Percentiles rank a stretch among this genome's conserved stretches.
phyloP scores from a whole-genome alignment of 169 alveolate genomes.

The Cryptosporidium tyzzeri region DNA sequence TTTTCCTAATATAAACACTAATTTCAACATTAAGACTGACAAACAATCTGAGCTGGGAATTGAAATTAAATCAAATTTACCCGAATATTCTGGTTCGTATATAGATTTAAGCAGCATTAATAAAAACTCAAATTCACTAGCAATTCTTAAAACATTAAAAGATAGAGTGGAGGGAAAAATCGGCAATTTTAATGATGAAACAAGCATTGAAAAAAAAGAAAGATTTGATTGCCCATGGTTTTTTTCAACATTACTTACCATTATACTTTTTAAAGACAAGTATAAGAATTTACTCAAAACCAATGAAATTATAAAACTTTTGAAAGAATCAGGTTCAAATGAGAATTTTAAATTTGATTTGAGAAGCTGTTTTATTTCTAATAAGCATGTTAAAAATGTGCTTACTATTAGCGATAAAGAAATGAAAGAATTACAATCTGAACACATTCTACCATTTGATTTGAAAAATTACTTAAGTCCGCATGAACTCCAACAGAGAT shows the following conservation, averaged over 20 bases:
- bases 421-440: neutral
- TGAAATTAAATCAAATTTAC: neutral
- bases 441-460: slow-evolving; percentile 12
- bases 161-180: neutral
- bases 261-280: neutral
- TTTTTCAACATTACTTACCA: slow-evolving; percentile 10
- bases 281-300: neutral
- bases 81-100: neutral
- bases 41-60: neutral
- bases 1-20: neutral
- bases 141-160: neutral
- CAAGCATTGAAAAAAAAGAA: neutral
- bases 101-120: neutral
- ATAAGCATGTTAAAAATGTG: neutral
- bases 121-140: neutral
- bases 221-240: slow-evolving; percentile 57
- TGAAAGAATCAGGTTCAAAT: neutral
- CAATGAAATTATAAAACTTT: neutral
- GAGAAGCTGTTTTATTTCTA: slow-evolving; percentile 2
- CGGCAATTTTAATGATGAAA: neutral
- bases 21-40: neutral
- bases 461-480: slow-evolving; percentile 34
- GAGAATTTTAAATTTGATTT: neutral
- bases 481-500: slow-evolving; percentile 16
- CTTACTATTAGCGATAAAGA: neutral